Percentiles rank a stretch among this genome's conserved stretches.
Conservation (phyloP, 768 basidiomycete species). For the Lenzites betulinus region DNA sequence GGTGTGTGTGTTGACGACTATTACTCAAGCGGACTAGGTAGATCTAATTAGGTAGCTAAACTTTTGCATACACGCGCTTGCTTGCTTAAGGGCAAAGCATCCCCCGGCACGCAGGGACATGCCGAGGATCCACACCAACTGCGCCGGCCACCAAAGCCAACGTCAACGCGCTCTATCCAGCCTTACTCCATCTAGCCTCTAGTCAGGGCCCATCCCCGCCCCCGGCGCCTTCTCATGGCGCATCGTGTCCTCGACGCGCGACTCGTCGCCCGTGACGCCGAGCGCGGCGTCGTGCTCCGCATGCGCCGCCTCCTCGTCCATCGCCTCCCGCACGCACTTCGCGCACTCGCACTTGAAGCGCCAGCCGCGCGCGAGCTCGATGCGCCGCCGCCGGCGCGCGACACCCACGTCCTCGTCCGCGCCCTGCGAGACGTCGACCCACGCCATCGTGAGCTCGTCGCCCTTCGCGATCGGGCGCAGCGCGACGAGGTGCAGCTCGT, state of each 20-base stretch:
- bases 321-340: constrained; percentile 58
- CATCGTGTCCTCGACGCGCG: constrained; percentile 45
- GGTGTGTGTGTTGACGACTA: not conserved
- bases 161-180: too few relatives aligned
- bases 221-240: constrained; percentile 21
- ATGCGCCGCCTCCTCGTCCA: constrained; percentile 19
- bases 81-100: too few relatives aligned
- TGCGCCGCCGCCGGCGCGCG: constrained; percentile 63
- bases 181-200: too few relatives aligned
- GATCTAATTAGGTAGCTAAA: constrained; percentile 2
- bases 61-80: constrained; percentile 18
- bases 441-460: constrained; percentile 75
- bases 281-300: constrained; percentile 28
- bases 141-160: too few relatives aligned
- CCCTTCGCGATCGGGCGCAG: constrained; percentile 68
- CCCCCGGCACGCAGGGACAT: not conserved
- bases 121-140: not conserved
- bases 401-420: constrained; percentile 53
- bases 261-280: constrained; percentile 51
- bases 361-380: constrained; percentile 82
- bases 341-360: constrained; percentile 74
- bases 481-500: constrained; percentile 72
- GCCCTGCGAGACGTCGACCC: constrained; percentile 65
- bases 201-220: constrained; percentile 19
- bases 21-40: not conserved